phyloP scores from a whole-genome alignment of 768 basidiomycete genomes.

The Boletus speciosus region DNA sequence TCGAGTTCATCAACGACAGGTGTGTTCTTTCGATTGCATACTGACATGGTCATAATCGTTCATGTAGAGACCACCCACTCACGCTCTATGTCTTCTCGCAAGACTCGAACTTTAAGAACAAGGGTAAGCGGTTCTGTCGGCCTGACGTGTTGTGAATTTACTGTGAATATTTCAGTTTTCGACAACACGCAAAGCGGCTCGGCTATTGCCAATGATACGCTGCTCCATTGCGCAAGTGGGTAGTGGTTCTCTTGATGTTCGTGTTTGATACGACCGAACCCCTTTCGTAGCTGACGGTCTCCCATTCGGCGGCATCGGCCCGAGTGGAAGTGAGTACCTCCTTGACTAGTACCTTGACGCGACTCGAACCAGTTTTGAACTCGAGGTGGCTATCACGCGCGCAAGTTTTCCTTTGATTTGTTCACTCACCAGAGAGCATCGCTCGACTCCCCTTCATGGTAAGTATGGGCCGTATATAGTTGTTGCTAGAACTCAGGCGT shows the following conservation, averaged over 20 bases:
- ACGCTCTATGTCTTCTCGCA: constrained; percentile 75
- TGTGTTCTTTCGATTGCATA: constrained; percentile 23
- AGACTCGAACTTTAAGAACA: constrained; percentile 53
- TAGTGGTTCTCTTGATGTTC: neutral
- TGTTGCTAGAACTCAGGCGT: neutral
- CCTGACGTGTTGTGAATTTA: neutral
- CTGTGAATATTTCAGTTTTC: constrained; percentile 44
- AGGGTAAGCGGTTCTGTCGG: constrained; percentile 40
- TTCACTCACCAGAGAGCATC: constrained; percentile 74
- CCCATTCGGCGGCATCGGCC: constrained; percentile 73
- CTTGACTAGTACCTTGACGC: neutral
- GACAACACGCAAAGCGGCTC: constrained; percentile 70
- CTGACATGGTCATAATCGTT: neutral
- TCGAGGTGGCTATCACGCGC: constrained; percentile 65
- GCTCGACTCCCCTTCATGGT: constrained; percentile 40
- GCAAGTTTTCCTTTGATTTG: constrained; percentile 70
- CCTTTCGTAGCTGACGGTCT: constrained; percentile 47
- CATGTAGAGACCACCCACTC: constrained; percentile 63
- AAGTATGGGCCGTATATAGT: neutral
- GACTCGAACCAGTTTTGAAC: neutral
- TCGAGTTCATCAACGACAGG: constrained; percentile 63
- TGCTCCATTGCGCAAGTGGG: constrained; percentile 60
- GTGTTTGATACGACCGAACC: neutral
- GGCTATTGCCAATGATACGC: constrained; percentile 63
- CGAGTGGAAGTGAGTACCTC: constrained; percentile 60